phyloP scores from a whole-genome alignment of 805 yeast species.

The Ogataea nitratoaversa region DNA sequence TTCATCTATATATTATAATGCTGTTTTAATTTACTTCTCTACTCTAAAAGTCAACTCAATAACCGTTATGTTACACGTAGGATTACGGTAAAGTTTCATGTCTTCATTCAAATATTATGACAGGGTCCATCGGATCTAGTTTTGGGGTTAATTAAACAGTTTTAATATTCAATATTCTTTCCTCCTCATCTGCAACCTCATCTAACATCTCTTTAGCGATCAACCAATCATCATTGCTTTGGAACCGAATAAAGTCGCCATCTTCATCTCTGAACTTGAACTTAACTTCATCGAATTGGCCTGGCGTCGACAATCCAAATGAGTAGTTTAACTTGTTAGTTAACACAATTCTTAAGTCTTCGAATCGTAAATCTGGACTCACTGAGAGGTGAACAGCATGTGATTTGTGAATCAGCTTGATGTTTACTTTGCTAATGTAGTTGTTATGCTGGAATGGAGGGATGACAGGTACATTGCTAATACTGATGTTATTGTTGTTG shows the following conservation, averaged over 20 bases:
- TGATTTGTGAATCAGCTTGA: constrained; percentile 33
- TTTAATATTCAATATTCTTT: constrained; percentile 25
- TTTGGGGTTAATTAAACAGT: constrained; percentile 5
- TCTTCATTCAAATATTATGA: no score
- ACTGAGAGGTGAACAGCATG: constrained; percentile 65
- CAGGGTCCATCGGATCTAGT: no score
- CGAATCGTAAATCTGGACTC: constrained; percentile 29
- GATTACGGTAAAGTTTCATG: no score
- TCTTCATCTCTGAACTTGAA: constrained; percentile 91
- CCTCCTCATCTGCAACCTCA: constrained; percentile 45
- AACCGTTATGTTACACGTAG: no score
- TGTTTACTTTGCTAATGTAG: constrained; percentile 20
- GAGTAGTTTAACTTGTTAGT: constrained; percentile 51
- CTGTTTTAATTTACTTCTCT: no score
- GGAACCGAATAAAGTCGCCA: constrained; percentile 85
- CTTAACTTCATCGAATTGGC: constrained; percentile 31
- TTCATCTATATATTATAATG: no score
- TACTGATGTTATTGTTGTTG: no score
- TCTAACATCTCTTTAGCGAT: constrained; percentile 72
- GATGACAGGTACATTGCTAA: background rate
- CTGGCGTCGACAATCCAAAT: constrained; percentile 37
- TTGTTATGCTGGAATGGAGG: background rate
- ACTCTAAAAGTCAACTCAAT: no score
- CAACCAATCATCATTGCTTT: constrained; percentile 81
- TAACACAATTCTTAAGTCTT: constrained; percentile 37